phyloP scores from a whole-genome alignment of 768 basidiomycete species.

The Russula foetens region DNA sequence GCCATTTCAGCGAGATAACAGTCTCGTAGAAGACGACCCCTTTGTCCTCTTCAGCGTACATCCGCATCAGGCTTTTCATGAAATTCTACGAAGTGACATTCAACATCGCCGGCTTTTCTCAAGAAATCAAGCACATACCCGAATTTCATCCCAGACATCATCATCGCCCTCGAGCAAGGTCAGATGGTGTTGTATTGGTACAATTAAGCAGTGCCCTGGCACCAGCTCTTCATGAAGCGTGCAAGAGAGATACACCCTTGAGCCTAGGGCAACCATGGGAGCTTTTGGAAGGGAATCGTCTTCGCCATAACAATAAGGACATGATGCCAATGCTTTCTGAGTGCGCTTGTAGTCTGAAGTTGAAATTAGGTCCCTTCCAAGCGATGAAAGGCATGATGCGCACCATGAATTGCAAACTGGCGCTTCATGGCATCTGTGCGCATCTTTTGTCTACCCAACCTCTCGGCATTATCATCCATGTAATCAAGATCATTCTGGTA shows the following conservation, averaged over 20 bases:
- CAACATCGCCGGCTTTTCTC: background rate
- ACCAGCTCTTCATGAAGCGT: constrained; percentile 84
- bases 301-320: constrained; percentile 87
- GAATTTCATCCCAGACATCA: constrained; percentile 96
- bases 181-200: constrained; percentile 91
- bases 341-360: constrained; percentile 85
- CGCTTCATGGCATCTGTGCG: constrained; percentile 94
- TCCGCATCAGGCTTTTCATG: constrained; percentile 91
- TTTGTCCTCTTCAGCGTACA: constrained; percentile 89
- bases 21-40: constrained; percentile 97
- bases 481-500: constrained; percentile 81
- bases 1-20: constrained; percentile 75
- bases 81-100: constrained; percentile 43
- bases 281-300: constrained; percentile 86
- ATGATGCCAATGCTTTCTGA: constrained; percentile 80
- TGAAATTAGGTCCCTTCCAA: constrained; percentile 1
- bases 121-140: constrained; percentile 42
- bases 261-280: constrained; percentile 85
- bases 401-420: constrained; percentile 93
- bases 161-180: constrained; percentile 91
- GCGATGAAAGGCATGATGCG: constrained; percentile 15
- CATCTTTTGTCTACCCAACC: constrained; percentile 89
- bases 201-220: constrained; percentile 87
- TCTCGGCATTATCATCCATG: constrained; percentile 94
- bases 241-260: constrained; percentile 84